Base-by-base conservation (phyloP, 2,329 filamentous ascomycete species). In the Cytospora leucostoma region DNA sequence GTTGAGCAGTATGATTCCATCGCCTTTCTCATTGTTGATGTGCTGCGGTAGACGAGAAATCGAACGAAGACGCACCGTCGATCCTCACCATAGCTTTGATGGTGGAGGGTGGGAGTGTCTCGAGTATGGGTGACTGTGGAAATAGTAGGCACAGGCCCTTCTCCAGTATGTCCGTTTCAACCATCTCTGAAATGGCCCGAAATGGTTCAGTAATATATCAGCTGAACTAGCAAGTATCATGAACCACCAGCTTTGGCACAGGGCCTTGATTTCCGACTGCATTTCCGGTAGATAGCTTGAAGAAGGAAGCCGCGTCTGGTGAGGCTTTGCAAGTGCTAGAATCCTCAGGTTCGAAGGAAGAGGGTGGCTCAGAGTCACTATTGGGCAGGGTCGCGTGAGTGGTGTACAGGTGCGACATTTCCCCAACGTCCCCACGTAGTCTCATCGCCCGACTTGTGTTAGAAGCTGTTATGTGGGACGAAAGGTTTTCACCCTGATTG, bases 381-480 rank as follows among this genome's bases (percentile, higher is more conserved):
- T 19, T 19, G 44, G 44, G 19, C 4, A 47, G 21, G 44, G 7
- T 19, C 17, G 17, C 4, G 44, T 21, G 44, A 32, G 21, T 49
- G 34, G 52, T 33, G 59, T 40, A 65, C 54, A 55, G 40, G 59
- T 64, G 58, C 32, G 59, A 64, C 58, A 38, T 44, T 37, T 21
- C 32, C 34, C 32, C 50, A 51, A 50, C 49, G 13, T 19, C 33
- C 21, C 17, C 40, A 44, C 32, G 34, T 33, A 38, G 35, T 37
- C 55, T 47, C 40, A 47, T 57, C 55, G 63, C 63, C 63, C 63
- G 63, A 51, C 11, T 47, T 13, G 19, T 65, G 44, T 59, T 56
- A 19, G 13, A 1, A 8, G 38, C 47, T 40, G 53, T 32, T 37
- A 27, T 34, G 33, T 10, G 33, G 19, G 52, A 34, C 32, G 21